These are phyloP conservation scores for Suillus ampliporus DNA, from an alignment of 768 basidiomycete species.

Conservation along the genomic window DNA sequence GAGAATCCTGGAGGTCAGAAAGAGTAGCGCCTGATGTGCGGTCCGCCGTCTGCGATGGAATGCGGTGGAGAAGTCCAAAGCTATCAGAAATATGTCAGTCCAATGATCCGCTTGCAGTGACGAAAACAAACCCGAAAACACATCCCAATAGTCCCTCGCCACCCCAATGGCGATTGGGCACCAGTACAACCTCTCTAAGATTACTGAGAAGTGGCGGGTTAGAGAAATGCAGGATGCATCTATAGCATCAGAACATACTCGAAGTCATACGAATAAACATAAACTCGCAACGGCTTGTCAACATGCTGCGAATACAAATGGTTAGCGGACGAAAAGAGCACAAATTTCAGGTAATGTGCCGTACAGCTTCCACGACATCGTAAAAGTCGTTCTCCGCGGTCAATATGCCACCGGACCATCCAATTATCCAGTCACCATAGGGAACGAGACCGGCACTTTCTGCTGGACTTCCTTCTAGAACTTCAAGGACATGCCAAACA, in stretches of 20 bases:
- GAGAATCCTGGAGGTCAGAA: constrained; percentile 55
- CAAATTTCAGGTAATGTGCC: constrained; percentile 31
- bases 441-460: constrained; percentile 97
- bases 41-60: constrained; percentile 77
- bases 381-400: constrained; percentile 96
- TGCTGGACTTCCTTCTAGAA: constrained; percentile 94
- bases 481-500: constrained; percentile 98
- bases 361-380: constrained; percentile 89
- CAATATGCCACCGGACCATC: constrained; percentile 94
- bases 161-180: constrained; percentile 97
- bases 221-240: neutral
- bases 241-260: constrained; percentile 62
- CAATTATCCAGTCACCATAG: constrained; percentile 78
- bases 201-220: constrained; percentile 56
- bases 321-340: neutral
- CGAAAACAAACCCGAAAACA: constrained; percentile 81
- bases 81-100: constrained; percentile 43
- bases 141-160: constrained; percentile 95
- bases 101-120: constrained; percentile 1
- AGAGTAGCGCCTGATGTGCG: constrained; percentile 59
- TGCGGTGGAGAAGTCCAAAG: constrained; percentile 91
- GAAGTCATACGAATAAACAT: constrained; percentile 97
- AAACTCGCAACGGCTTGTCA: constrained; percentile 91
- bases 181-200: constrained; percentile 89
- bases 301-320: constrained; percentile 64